Conservation (phyloP, 2,329 filamentous ascomycete species). For the Chaetomium strumarium region DNA sequence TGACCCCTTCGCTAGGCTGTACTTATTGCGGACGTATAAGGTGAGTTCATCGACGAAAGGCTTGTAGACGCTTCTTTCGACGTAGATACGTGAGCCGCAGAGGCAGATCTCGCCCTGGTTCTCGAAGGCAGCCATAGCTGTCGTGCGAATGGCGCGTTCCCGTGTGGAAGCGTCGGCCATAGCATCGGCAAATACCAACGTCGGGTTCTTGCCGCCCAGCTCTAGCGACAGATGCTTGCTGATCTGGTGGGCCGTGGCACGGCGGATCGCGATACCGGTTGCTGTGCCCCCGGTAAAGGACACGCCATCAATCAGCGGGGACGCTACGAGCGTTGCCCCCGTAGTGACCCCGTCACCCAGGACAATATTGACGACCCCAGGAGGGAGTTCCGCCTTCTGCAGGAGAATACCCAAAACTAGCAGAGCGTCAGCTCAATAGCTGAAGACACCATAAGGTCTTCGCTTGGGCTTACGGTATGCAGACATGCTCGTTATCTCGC, state of each 20-base stretch:
- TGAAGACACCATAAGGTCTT: background rate
- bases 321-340: conserved; percentile 27
- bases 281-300: conserved; percentile 32
- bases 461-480: conserved; percentile 24
- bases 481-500: conserved; percentile 31
- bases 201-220: conserved; percentile 46
- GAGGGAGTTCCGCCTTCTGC: conserved; percentile 24
- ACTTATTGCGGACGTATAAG: conserved; percentile 22
- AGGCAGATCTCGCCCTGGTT: conserved; percentile 34
- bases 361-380: conserved; percentile 31
- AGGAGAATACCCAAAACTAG: conserved; percentile 26
- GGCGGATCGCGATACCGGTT: conserved; percentile 30
- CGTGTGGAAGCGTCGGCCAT: conserved; percentile 29
- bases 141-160: conserved; percentile 48
- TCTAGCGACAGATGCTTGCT: conserved; percentile 30
- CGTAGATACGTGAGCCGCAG: conserved; percentile 42
- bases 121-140: conserved; percentile 28
- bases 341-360: conserved; percentile 31
- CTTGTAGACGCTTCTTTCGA: conserved; percentile 44
- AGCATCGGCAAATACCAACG: conserved; percentile 48
- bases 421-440: background rate
- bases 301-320: conserved; percentile 27
- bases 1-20: conserved; percentile 18
- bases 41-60: conserved; percentile 27
- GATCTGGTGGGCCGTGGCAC: conserved; percentile 29